A percentile compares a stretch with the other conserved stretches of the same genome.
These are phyloP conservation scores for Arthroderma uncinatum DNA, from an alignment of 2,329 filamentous ascomycete genomes.

Conservation along the genomic window DNA sequence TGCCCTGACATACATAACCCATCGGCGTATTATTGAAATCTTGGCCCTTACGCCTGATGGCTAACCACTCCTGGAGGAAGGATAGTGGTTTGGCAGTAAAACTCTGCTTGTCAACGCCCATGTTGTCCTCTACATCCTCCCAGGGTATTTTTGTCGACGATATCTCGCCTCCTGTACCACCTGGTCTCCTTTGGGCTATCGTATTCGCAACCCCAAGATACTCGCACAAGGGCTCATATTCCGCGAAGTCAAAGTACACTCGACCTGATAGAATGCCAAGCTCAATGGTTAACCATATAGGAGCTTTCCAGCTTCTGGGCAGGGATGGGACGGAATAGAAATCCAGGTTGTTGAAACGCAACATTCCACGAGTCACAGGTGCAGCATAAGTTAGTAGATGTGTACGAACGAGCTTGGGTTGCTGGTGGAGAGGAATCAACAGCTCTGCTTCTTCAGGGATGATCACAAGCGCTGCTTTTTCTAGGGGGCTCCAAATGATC, in stretches of 20 bases:
- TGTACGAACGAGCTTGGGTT: conserved; percentile 15
- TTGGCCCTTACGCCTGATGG: conserved; percentile 25
- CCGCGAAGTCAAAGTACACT: conserved; percentile 38
- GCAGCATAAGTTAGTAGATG: conserved; percentile 49
- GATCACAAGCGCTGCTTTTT: conserved; percentile 44
- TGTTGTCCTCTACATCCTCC: background rate
- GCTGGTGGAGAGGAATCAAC: conserved; percentile 39
- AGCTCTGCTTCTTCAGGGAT: conserved; percentile 53
- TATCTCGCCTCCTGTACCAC: background rate
- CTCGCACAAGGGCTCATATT: conserved; percentile 16
- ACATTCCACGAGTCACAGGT: conserved; percentile 50
- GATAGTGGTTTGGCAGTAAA: conserved; percentile 15
- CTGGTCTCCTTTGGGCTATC: background rate
- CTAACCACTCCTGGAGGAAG: conserved; percentile 29
- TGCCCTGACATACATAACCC: conserved; percentile 26
- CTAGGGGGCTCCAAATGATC: conserved; percentile 46
- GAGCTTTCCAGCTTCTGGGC: conserved; percentile 31
- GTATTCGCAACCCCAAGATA: conserved; percentile 7
- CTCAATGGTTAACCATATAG: conserved; percentile 46
- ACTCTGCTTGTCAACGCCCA: background rate
- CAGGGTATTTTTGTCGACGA: background rate
- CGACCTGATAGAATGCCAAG: conserved; percentile 51
- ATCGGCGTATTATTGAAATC: conserved; percentile 28
- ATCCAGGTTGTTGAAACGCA: conserved; percentile 44
- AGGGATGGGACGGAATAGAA: conserved; percentile 45